Base-by-base conservation (phyloP, 2,329 filamentous ascomycete genomes). In the Claviceps paspali region DNA sequence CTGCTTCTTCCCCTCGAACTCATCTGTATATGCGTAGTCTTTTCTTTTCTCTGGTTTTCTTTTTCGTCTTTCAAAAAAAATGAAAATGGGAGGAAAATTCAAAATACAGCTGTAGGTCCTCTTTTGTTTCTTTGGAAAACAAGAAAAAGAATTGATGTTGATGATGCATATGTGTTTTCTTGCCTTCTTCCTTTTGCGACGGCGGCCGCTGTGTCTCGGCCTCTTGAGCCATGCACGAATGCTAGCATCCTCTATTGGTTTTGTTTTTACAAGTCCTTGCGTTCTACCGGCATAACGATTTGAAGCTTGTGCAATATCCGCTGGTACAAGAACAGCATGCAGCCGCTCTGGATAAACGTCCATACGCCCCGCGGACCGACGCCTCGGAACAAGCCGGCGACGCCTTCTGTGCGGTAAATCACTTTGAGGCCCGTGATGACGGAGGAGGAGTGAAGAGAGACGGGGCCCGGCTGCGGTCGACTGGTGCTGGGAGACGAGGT, bases 331-430 rank as follows among this genome's bases (percentile, higher is more conserved):
- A 96, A 87, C 54, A 96, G 67, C 88, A 96, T 96, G 46, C 85
- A 93, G 29, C 87, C 83, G 52, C 83, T 94, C 64, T 98, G 91
- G 40, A 96, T 84, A 52, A 88, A 94, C 17, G 91, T 98, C 91
- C 91, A 98, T 11, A 96, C 84, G 40, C 80, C 80, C 38, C 91
- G 75, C 2, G 91, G 91, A 0, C 88, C 88, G 2, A 98, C 88
- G 19, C 91, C 91, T 40, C 91, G 76, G 60, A 98, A 98, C 78
- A 85, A 92, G 2, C 91, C 92, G 2, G 72, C 73, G 12, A 96
- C 49, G 1, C 91, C 91, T 60, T 98, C 91, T 5, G 81, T 84
- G 47, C 73, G 76, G 62, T 96, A 98, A 49, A 98, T 92, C 45
- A 94, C 71, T 48, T 70, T 76, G 27, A 98, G 62, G 1, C 88